A percentile compares a stretch with the other conserved stretches of the same genome.
Conservation (phyloP, 2,329 filamentous ascomycete genomes). For the Dothideomycetes sp. region DNA sequence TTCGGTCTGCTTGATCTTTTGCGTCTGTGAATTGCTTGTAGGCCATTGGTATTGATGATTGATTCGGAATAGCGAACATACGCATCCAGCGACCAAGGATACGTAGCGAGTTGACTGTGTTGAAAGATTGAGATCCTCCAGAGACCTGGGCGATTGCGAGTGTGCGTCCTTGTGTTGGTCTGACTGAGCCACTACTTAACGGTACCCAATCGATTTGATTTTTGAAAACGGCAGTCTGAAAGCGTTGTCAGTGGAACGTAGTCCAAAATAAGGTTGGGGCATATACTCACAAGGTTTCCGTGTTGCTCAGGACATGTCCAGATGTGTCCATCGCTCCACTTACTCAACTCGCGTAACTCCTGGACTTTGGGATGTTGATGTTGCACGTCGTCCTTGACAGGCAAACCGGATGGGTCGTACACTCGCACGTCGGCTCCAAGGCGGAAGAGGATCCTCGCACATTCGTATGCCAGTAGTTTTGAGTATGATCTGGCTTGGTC, state of each 20-base stretch:
- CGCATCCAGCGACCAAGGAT: constrained; percentile 61
- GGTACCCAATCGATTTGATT: constrained; percentile 65
- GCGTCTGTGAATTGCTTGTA: constrained; percentile 51
- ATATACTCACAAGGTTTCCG: constrained; percentile 47
- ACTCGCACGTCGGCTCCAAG: constrained; percentile 59
- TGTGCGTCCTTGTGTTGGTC: constrained; percentile 57
- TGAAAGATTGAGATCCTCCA: constrained; percentile 59
- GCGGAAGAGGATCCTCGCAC: constrained; percentile 50
- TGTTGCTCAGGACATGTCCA: constrained; percentile 61
- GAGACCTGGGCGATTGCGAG: constrained; percentile 54
- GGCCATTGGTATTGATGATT: constrained; percentile 54
- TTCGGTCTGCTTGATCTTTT: constrained; percentile 28
- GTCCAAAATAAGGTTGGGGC: too few species aligned
- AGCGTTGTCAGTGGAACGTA: neutral
- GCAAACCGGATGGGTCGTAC: constrained; percentile 49
- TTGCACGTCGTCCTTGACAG: constrained; percentile 55
- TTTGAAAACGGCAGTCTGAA: constrained; percentile 55
- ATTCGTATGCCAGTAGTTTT: constrained; percentile 50
- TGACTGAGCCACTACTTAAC: constrained; percentile 50
- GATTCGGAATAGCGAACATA: constrained; percentile 60
- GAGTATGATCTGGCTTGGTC: constrained; percentile 46
- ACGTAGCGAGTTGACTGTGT: constrained; percentile 56
- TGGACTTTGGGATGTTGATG: constrained; percentile 51
- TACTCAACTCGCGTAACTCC: constrained; percentile 51
- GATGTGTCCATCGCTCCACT: constrained; percentile 58